phyloP scores from a whole-genome alignment of 495 filamentous ascomycete species.

The Talaromyces trachyspermus region DNA sequence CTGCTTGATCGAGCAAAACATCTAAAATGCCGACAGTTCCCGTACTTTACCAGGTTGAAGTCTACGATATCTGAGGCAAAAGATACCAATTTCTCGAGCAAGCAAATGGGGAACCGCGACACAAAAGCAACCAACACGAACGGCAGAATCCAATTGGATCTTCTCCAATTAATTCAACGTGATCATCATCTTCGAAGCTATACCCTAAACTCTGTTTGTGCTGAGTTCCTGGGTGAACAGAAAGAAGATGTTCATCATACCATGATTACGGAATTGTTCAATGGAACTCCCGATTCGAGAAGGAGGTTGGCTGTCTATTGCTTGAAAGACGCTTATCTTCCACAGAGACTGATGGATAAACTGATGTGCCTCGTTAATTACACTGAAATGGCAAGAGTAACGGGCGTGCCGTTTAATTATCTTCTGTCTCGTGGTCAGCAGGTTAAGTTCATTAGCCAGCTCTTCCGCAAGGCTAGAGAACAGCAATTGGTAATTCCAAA shows the following conservation, averaged over 20 bases:
- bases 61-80: constrained; percentile 57
- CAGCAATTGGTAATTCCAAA: constrained; percentile 93
- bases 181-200: constrained; percentile 95
- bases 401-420: constrained; percentile 94
- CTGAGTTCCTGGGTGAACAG: constrained; percentile 95
- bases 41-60: constrained; percentile 74
- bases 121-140: constrained; percentile 91
- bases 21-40: constrained; percentile 66
- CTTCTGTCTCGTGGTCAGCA: constrained; percentile 90
- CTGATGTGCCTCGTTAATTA: constrained; percentile 96
- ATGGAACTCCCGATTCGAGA: constrained; percentile 85
- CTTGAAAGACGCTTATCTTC: constrained; percentile 94
- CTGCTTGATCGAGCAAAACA: constrained; percentile 83
- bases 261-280: constrained; percentile 98
- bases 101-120: constrained; percentile 97
- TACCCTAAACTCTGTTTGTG: constrained; percentile 91
- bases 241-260: constrained; percentile 99
- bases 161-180: constrained; percentile 86
- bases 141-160: constrained; percentile 85
- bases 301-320: constrained; percentile 92
- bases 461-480: constrained; percentile 90
- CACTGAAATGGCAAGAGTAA: constrained; percentile 99
- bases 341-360: constrained; percentile 93
- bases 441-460: constrained; percentile 94
- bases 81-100: constrained; percentile 85